phyloP scores from a whole-genome alignment of 2,329 filamentous ascomycete genomes.

The Bipolaris cookei region DNA sequence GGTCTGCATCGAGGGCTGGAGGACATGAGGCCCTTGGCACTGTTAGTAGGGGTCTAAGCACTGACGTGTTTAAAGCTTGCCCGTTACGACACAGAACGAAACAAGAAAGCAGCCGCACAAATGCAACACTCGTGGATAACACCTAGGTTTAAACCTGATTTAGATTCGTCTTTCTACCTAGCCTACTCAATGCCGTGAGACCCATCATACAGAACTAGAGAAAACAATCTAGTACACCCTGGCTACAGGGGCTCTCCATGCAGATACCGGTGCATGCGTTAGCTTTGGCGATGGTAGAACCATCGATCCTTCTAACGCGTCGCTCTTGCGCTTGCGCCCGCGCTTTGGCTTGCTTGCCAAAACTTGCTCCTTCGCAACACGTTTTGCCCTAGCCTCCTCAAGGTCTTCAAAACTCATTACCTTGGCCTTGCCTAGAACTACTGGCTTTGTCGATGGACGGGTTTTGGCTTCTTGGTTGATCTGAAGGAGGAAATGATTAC shows the following conservation, averaged over 20 bases:
- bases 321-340: constrained; percentile 3
- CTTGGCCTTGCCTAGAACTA: too few species aligned
- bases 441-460: too few species aligned
- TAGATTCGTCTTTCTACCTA: not conserved
- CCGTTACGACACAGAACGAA: too few species aligned
- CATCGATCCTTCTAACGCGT: constrained; percentile 1
- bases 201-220: constrained; percentile 6
- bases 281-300: constrained; percentile 1
- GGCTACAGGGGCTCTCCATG: constrained; percentile 7
- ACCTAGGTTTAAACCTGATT: not conserved
- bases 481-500: too few species aligned
- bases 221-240: constrained; percentile 3
- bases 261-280: constrained; percentile 5
- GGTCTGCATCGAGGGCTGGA: not conserved
- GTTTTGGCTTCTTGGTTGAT: too few species aligned
- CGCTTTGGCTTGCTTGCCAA: constrained; percentile 4
- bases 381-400: too few species aligned
- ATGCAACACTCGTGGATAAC: too few species aligned
- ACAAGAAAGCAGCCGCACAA: too few species aligned
- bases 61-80: too few species aligned
- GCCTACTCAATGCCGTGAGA: not conserved
- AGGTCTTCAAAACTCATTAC: too few species aligned
- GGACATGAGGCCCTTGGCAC: too few species aligned
- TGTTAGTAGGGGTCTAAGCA: too few species aligned
- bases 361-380: not conserved